Evolutionary conservation across 2,329 filamentous ascomycete species (phyloP).

Genomic region (Zymoseptoria tritici): DNA sequence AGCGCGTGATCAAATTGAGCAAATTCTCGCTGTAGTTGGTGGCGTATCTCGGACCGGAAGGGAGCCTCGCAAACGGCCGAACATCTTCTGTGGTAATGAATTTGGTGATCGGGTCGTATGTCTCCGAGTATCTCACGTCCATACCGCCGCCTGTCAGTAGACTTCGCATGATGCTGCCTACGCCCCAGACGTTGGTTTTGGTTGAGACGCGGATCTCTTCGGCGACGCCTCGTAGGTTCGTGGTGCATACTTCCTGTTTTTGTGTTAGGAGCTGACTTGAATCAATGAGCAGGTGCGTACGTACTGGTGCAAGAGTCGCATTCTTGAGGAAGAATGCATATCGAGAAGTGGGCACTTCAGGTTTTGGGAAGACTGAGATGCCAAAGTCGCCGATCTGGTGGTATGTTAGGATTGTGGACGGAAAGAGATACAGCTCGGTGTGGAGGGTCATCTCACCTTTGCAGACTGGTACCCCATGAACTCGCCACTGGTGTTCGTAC

Average conservation of each 20-base stretch:
- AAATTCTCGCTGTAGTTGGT: constrained; percentile 3
- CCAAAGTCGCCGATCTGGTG: constrained; percentile 9
- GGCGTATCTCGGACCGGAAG: not conserved
- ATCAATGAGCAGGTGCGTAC: not conserved
- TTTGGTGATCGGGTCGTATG: not conserved
- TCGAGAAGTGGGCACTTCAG: not conserved
- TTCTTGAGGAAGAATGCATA: not conserved
- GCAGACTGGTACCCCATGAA: constrained; percentile 6
- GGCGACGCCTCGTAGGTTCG: not conserved
- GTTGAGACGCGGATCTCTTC: not conserved
- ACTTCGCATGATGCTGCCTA: constrained; percentile 9
- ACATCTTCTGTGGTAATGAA: not conserved
- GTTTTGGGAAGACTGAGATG: constrained; percentile 1
- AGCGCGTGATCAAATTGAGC: constrained; percentile 2
- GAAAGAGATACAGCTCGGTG: too few species aligned
- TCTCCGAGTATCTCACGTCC: not conserved
- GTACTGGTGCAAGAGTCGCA: not conserved
- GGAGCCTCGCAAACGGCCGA: not conserved
- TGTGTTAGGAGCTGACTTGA: not conserved
- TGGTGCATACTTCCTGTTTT: not conserved
- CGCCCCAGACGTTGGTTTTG: constrained; percentile 13
- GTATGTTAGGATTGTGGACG: not conserved
- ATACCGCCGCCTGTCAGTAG: not conserved
- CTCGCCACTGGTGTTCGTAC: not conserved
- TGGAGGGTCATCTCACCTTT: not conserved